Conservation (phyloP, 2,329 filamentous ascomycete genomes). For the Penicillium sp. region DNA sequence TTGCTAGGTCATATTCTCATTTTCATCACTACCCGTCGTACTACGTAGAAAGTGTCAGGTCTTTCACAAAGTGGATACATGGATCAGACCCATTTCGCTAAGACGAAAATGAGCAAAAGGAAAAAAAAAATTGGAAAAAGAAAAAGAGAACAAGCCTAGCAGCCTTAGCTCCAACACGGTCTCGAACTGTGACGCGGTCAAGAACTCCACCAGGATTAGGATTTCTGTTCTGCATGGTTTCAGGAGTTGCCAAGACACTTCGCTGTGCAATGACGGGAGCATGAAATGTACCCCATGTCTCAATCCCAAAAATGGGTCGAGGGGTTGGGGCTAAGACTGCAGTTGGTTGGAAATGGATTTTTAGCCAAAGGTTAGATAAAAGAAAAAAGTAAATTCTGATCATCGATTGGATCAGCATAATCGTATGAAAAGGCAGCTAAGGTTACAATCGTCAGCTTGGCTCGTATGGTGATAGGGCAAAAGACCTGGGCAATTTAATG, state of each 20-base stretch:
- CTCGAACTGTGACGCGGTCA: slow-evolving; percentile 1
- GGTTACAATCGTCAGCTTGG: background rate
- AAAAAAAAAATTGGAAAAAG: background rate
- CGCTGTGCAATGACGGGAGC: background rate
- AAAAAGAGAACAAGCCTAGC: background rate
- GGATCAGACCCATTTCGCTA: background rate
- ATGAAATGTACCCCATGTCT: slow-evolving; percentile 1
- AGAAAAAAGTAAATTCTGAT: background rate
- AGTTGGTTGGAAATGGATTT: background rate
- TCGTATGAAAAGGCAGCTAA: background rate
- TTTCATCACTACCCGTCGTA: background rate
- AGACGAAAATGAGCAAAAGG: background rate
- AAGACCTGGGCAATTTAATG: background rate
- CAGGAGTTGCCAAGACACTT: background rate
- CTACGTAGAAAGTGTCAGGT: background rate
- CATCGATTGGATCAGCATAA: background rate
- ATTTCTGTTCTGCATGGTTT: slow-evolving; percentile 1
- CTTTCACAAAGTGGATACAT: background rate
- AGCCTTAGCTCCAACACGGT: background rate
- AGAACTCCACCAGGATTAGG: background rate
- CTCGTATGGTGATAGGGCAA: background rate
- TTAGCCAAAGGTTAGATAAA: background rate
- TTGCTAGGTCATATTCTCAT: background rate
- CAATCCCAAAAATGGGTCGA: slow-evolving; percentile 1
- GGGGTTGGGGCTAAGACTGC: background rate